Percentiles rank a stretch among this genome's conserved stretches.
Evolutionary conservation across 805 yeast genomes (phyloP).

Genomic region (Metschnikowia cubensis): DNA sequence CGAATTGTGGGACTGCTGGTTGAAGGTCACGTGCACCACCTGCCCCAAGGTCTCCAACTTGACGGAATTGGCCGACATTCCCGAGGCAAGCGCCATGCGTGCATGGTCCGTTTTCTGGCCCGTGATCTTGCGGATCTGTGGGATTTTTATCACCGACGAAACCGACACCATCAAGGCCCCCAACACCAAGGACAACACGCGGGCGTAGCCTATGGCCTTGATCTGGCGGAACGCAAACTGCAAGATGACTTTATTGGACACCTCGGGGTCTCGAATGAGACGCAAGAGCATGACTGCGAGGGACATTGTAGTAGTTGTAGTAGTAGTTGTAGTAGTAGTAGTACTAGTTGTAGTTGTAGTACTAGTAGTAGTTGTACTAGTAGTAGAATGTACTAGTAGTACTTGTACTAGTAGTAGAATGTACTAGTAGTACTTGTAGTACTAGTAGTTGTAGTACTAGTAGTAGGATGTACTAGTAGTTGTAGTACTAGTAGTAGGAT

Average conservation of each 20-base stretch:
- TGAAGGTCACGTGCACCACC: slow-evolving; percentile 38
- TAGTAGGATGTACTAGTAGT: too few species aligned
- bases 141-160: slow-evolving; percentile 37
- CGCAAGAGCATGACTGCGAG: slow-evolving; percentile 21
- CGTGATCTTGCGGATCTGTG: slow-evolving; percentile 37
- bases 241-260: slow-evolving; percentile 36
- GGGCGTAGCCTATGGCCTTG: slow-evolving; percentile 32
- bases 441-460: too few species aligned
- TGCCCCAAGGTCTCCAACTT: slow-evolving; percentile 35
- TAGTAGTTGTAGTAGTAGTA: too few species aligned
- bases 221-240: slow-evolving; percentile 34
- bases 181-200: slow-evolving; percentile 29
- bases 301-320: not conserved
- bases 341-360: too few species aligned
- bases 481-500: too few species aligned
- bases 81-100: slow-evolving; percentile 31
- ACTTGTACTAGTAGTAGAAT: too few species aligned
- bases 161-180: slow-evolving; percentile 35
- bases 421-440: too few species aligned
- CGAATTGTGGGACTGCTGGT: slow-evolving; percentile 29
- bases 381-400: too few species aligned
- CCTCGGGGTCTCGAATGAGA: slow-evolving; percentile 36
- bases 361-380: too few species aligned
- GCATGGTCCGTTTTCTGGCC: slow-evolving; percentile 23
- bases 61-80: slow-evolving; percentile 34